Evolutionary conservation across 345 rosid genomes (phyloP), one percentile per base, ranked within the genome.

Genomic region (Balakata baccata): DNA sequence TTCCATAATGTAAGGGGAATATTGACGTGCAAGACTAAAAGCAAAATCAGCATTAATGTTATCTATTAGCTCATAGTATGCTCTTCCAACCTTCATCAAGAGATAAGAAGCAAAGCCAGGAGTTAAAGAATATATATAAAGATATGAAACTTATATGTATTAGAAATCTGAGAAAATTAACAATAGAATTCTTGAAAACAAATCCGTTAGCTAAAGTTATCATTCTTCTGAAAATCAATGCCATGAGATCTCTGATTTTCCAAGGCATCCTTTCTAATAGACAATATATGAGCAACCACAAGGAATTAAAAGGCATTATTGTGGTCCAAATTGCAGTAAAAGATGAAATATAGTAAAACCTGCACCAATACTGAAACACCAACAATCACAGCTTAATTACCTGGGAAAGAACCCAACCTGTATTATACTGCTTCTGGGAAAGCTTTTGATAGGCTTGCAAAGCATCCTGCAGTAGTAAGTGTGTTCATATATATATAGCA

Each of bases 351-450:
- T 11, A 14, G 64, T 23, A 59, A 59, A 59, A 59, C 25, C 37
- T 22, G 29, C 17, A 14, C 29, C 9, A 61, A 61, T 11, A 14
- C 8, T 5, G 10, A 5, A 61, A 34, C 43, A 62, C 11, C 46
- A 34, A 41, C 1, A 22, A 62, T 10, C 2, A 47, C 47, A 64
- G 16, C 13, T 10, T 68, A 65, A 17, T 76, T 81, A 95, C 99
- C 98, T 90, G 98, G 72, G 92, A 87, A 81, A 95, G 93, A 77
- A 95, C 97, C 99, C 99, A 95, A 57, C 92, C 92, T 51, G 99
- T 92, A 74, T 84, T 90, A 81, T 92, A 90, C 80, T 95, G 98
- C 85, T 82, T 91, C 75, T 82, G 87, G 18, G 98, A 92, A 70
- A 92, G 92, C 79, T 88, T 89, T 74, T 76, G 76, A 82, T 83